These are phyloP conservation scores for Amanita phalloides DNA, from an alignment of 768 basidiomycete species.

Conservation along the genomic window DNA sequence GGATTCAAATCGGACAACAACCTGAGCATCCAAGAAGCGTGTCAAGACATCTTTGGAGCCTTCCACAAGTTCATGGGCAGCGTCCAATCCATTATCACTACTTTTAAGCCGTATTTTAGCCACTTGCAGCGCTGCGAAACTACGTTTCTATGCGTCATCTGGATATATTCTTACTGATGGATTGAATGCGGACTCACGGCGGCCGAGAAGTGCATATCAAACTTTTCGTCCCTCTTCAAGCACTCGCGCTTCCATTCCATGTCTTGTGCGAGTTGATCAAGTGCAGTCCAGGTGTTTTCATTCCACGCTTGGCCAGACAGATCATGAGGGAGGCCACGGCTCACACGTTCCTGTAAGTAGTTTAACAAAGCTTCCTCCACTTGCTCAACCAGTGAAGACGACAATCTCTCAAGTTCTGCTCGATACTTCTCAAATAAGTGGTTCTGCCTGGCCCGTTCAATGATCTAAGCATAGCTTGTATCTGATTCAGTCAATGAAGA, in stretches of 20 bases:
- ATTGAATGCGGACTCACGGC: slow-evolving; percentile 41
- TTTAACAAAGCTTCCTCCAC: slow-evolving; percentile 54
- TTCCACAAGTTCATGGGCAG: slow-evolving; percentile 52
- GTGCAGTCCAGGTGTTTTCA: slow-evolving; percentile 48
- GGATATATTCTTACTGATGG: slow-evolving; percentile 5
- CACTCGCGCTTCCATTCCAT: slow-evolving; percentile 60
- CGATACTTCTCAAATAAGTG: slow-evolving; percentile 58
- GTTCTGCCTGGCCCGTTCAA: slow-evolving; percentile 78
- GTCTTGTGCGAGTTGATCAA: slow-evolving; percentile 39
- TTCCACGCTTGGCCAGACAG: slow-evolving; percentile 37
- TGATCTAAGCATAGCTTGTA: slow-evolving; percentile 52
- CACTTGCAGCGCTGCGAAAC: slow-evolving; percentile 37
- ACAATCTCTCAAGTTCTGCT: slow-evolving; percentile 40
- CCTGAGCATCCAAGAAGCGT: slow-evolving; percentile 63
- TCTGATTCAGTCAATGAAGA: slow-evolving; percentile 10
- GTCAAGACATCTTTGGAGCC: slow-evolving; percentile 72
- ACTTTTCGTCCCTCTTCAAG: slow-evolving; percentile 80
- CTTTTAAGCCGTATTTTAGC: slow-evolving; percentile 34
- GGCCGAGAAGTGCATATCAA: slow-evolving; percentile 76
- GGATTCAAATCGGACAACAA: slow-evolving; percentile 18
- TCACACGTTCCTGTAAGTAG: slow-evolving; percentile 54
- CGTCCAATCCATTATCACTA: slow-evolving; percentile 28
- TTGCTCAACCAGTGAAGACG: slow-evolving; percentile 44
- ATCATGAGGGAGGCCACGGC: slow-evolving; percentile 46
- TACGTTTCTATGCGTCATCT: slow-evolving; percentile 30